Evolutionary conservation across 2,329 filamentous ascomycete species (phyloP).

Genomic region (Epichloe sibirici): DNA sequence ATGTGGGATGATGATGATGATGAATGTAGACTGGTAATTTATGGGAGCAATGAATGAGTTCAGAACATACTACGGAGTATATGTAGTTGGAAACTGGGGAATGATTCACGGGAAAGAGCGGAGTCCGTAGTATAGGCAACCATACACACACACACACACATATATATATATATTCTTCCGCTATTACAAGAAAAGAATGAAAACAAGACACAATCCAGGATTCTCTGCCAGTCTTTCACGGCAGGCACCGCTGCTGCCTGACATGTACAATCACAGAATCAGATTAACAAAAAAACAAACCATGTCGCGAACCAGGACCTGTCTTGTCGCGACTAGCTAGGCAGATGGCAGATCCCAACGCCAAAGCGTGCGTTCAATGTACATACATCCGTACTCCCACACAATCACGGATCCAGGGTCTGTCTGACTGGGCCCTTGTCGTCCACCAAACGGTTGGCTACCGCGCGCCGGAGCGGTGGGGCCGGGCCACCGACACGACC

Average conservation of each 20-base stretch:
- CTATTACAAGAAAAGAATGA: no score
- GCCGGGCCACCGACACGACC: slow-evolving; percentile 10
- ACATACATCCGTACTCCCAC: neutral
- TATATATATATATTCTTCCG: no score
- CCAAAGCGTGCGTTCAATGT: neutral
- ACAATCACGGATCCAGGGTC: neutral
- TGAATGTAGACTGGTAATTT: no score
- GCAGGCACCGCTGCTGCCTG: no score
- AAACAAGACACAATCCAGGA: neutral
- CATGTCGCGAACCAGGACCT: neutral
- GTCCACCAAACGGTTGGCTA: slow-evolving; percentile 15
- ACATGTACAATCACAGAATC: no score
- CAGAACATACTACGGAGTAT: no score
- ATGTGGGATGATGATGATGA: neutral
- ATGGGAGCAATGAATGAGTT: neutral
- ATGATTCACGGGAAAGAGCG: neutral
- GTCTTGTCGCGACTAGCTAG: neutral
- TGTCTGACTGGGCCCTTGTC: neutral
- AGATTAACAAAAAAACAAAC: neutral
- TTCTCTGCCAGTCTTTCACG: neutral
- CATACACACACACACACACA: neutral
- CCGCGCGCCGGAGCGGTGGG: slow-evolving; percentile 13
- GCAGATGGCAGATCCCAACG: no score
- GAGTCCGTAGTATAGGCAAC: neutral
- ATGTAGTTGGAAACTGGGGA: no score